Base-by-base conservation (phyloP, 192 early-diverging fungal genomes). In the Coemansia sp. region DNA sequence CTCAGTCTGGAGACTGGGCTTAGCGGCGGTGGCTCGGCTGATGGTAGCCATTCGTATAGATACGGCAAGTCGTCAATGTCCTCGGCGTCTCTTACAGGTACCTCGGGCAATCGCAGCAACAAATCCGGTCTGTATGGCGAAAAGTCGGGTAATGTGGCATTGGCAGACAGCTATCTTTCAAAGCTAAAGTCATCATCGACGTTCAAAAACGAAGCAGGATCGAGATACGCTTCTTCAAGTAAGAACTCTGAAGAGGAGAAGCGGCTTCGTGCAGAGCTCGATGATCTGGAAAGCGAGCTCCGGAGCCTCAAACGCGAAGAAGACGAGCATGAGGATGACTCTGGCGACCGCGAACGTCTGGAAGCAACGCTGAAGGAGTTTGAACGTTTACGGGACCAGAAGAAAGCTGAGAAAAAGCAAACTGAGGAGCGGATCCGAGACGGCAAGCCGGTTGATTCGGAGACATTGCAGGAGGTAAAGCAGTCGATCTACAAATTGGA, bases 121-220 rank as follows among this genome's bases (percentile, higher is more conserved):
- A 34, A 66, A 8, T 72, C 83, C 1, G 83, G 83, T 2, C 60
- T 84, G 52, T 84, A 80, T 43, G 83, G 83, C 33, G 75, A 84
- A 63, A 76, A 76, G 38, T 84, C 83, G 4, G 66, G 68, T 0
- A 84, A 81, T 46, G 83, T 81, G 46, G 77, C 83, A 2, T 57
- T 84, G 62, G 83, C 83, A 1, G 83, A 84, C 36, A 80, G 83
- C 65, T 84, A 84, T 44, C 59, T 80, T 45, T 80, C 77, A 12
- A 84, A 84, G 66, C 72, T 84, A 49, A 74, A 73, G 63, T 71
- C 71, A 4, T 79, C 75, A 38, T 76, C 77, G 57, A 80, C 78
- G n/a, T 80, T 76, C 38, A 79, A 76, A n/a, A 76, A 70, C 66
- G 74, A 76, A 36, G 60, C 73, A 0, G 73, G 71, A 23, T 84